Conservation (phyloP, 768 basidiomycete genomes). For the Auricularia sp. region DNA sequence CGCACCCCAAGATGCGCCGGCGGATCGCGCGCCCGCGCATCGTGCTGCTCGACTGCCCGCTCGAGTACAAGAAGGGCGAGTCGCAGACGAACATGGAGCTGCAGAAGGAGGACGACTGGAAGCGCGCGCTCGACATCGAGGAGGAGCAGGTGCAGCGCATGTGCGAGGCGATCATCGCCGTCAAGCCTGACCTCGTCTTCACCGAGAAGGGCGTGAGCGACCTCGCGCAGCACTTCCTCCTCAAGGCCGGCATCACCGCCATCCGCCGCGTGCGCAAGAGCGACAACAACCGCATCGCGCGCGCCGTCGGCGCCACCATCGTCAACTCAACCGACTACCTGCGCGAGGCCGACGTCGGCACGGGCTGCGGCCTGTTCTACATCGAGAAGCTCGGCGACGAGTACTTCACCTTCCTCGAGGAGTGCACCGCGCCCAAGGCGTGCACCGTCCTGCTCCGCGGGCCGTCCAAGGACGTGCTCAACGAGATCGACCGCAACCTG, state of each 20-base stretch:
- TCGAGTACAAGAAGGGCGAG: slow-evolving; percentile 99
- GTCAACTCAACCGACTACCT: slow-evolving; percentile 95
- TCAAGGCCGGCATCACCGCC: slow-evolving; percentile 81
- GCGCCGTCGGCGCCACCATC: slow-evolving; percentile 91
- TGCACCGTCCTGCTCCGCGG: slow-evolving; percentile 97
- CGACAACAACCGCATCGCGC: slow-evolving; percentile 96
- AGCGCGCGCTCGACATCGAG: slow-evolving; percentile 83
- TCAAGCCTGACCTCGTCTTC: slow-evolving; percentile 90
- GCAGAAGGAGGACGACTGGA: slow-evolving; percentile 88
- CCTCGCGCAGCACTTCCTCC: slow-evolving; percentile 84
- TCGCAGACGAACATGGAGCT: slow-evolving; percentile 98
- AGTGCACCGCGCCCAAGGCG: slow-evolving; percentile 84
- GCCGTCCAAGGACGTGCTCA: slow-evolving; percentile 94
- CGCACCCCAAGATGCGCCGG: slow-evolving; percentile 92
- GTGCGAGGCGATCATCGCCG: slow-evolving; percentile 77
- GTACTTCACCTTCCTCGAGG: slow-evolving; percentile 97
- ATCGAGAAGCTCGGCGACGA: slow-evolving; percentile 98
- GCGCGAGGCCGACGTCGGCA: slow-evolving; percentile 84
- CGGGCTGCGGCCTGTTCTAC: slow-evolving; percentile 89
- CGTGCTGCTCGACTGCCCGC: slow-evolving; percentile 82
- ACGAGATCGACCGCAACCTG: slow-evolving; percentile 95
- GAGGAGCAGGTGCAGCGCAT: slow-evolving; percentile 91
- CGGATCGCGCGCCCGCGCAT: slow-evolving; percentile 85
- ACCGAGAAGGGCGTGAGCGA: slow-evolving; percentile 99
- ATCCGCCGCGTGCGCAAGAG: slow-evolving; percentile 96